Evolutionary conservation across 352 stramenopile genomes (phyloP), one percentile per base, ranked within the genome.

Genomic region (Pythium brassicae): DNA sequence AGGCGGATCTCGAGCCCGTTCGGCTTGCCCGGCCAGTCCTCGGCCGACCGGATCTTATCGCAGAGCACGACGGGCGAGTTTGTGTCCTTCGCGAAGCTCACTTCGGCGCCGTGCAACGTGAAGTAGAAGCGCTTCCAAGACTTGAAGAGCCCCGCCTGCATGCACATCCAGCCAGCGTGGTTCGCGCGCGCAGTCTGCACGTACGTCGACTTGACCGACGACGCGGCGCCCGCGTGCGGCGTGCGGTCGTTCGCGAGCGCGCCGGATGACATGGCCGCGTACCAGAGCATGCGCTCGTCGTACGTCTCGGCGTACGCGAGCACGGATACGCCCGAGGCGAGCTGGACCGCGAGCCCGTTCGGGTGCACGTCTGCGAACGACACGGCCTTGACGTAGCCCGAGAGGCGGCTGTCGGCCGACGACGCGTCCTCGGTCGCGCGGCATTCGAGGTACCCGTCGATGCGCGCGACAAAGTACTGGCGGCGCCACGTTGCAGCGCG

Each of bases 201-300:
- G 54, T 92, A 92, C 25, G 70, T 78, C 42, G 74, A 80, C 58
- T 94, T 94, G 54, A 94, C 69, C 0, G 70, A 72, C 20, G 69
- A 74, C 27, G 45, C n/a, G 9, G 71, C 15, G 42, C 42, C 55
- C 4, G 65, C 47, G 35, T 75, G 56, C 1, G 67, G 63, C 4
- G 66, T 63, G 49, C 68, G 52, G 45, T 60, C 67, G 34, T 86
- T 89, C 17, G 73, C 70, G 22, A 63, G 73, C n/a, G 75, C 74
- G 0, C 71, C 68, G 1, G 81, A 72, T 8, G 85, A 83, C 44
- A 93, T 84, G 19, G 79, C 80, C 0, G 70, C 72, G 58, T 91
- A 90, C 85, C 85, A 95, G 11, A 92, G 68, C 79, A 90, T 91
- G 51, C 80, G 71, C 52, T 92, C 82, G 55, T 91, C 81, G 57